These are phyloP conservation scores for Cyanidiococcus yangmingshanensis DNA, from an alignment of 23 red algal species.

Conservation along the genomic window DNA sequence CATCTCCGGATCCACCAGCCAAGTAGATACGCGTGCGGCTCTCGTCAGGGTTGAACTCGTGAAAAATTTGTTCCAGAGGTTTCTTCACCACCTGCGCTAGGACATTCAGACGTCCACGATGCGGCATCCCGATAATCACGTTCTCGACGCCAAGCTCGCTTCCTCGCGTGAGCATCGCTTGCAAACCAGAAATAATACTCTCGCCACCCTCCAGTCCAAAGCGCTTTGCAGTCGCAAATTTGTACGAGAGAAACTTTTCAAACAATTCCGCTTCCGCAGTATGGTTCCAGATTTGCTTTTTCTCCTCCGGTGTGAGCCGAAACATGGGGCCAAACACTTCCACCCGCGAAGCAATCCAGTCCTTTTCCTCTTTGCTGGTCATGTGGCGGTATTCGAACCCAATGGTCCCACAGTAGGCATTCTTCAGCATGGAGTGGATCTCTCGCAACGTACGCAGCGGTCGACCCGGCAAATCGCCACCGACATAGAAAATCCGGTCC, in stretches of 20 bases:
- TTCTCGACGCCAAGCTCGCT: constrained; percentile 77
- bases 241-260: constrained; percentile 80
- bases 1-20: constrained; percentile 70
- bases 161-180: constrained; percentile 80
- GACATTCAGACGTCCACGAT: constrained; percentile 90
- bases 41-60: constrained; percentile 92
- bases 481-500: constrained; percentile 89
- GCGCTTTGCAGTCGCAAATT: constrained; percentile 87
- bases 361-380: constrained; percentile 86
- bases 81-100: constrained; percentile 72
- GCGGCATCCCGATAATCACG: constrained; percentile 91
- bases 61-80: constrained; percentile 88
- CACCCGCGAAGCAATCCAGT: constrained; percentile 84
- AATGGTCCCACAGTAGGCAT: constrained; percentile 83
- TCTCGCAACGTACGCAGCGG: constrained; percentile 71
- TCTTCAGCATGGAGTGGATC: constrained; percentile 48
- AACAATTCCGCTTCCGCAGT: constrained; percentile 82
- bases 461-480: constrained; percentile 75
- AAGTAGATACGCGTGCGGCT: constrained; percentile 73
- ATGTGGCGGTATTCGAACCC: constrained; percentile 99
- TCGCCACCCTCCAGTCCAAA: constrained; percentile 96
- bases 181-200: constrained; percentile 78
- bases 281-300: constrained; percentile 49
- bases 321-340: constrained; percentile 44
- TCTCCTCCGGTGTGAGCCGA: constrained; percentile 51